Base-by-base conservation (phyloP, 768 basidiomycete species). In the Leccinum truebloodii region DNA sequence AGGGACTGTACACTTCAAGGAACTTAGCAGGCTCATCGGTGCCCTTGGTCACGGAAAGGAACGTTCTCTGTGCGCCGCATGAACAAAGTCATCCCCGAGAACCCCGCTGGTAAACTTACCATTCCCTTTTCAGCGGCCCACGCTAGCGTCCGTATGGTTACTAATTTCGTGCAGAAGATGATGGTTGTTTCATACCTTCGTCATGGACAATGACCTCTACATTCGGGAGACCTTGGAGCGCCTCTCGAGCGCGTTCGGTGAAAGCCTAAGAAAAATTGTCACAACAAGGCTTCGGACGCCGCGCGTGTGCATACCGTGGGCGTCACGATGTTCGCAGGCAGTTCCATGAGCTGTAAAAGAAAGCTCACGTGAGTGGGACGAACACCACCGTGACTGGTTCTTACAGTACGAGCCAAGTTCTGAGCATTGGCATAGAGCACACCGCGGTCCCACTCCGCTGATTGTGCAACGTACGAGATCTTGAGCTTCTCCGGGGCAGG, bases 111-210 rank as follows among this genome's bases (percentile, higher is more conserved):
- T 10, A 14, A 44, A 32, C 74, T 1, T 54, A 88, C 89, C 94
- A 95, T 95, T 59, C 86, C 86, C 77, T 90, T 91, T 74, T 88
- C 80, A 50, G 83, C 81, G 28, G 93, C 92, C 93, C 93, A 95
- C 2, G 78, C 90, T 90, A 63, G 65, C 7, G 1, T 39, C 39
- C 6, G 46, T 57, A 50, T 48, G 14, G 5, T 62, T 39, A 30
- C 28, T 30, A 50, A 49, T 50, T 48, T 26, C 9, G 35, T 24
- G 58, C 32, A 34, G 32, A 55, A 14, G 22, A 54, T 28, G 10
- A 12, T 24, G 46, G 18, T 61, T 62, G 7, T 10, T 8, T 35
- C 63, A 18, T 59, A 92, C 90, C 87, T 78, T 89, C 84, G 64
- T 95, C 92, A 35, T 81, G 86, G 24, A 89, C 83, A 53, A 84